A percentile compares a stretch with the other conserved stretches of the same genome.
Conservation (phyloP, 768 basidiomycete species). For the Paxillus ammoniavirescens region DNA sequence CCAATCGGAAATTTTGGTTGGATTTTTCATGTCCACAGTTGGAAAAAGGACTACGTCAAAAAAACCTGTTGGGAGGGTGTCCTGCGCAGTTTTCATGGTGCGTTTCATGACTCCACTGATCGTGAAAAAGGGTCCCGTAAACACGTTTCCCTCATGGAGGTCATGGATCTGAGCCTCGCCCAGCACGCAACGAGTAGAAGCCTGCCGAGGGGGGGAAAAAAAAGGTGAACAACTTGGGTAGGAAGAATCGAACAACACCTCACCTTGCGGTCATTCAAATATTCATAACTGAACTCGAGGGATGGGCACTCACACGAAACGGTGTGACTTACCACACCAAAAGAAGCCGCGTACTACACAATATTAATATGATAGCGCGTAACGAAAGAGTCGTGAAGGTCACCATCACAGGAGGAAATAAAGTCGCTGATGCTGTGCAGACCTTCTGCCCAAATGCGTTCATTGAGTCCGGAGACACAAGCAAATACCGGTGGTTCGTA, state of each 20-base stretch:
- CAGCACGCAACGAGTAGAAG: neutral
- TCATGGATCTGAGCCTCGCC: neutral
- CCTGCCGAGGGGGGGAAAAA: neutral
- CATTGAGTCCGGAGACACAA: neutral
- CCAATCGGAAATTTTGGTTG: too few species aligned
- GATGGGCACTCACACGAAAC: neutral
- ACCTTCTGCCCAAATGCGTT: neutral
- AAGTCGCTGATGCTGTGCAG: neutral
- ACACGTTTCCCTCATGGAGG: neutral
- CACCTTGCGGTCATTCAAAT: neutral
- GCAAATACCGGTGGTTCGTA: neutral
- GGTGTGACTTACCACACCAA: neutral
- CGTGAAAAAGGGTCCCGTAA: neutral
- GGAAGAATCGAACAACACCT: neutral
- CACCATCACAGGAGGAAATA: neutral
- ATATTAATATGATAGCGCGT: neutral
- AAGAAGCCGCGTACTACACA: neutral
- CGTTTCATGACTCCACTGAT: neutral
- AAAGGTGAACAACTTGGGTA: neutral
- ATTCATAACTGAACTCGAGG: neutral
- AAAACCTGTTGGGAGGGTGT: neutral
- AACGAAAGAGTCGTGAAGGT: neutral
- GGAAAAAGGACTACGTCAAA: neutral
- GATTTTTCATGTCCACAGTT: neutral
- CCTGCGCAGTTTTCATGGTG: neutral